phyloP scores from a whole-genome alignment of 257 asterid genomes.

The Capsicum baccatum region DNA sequence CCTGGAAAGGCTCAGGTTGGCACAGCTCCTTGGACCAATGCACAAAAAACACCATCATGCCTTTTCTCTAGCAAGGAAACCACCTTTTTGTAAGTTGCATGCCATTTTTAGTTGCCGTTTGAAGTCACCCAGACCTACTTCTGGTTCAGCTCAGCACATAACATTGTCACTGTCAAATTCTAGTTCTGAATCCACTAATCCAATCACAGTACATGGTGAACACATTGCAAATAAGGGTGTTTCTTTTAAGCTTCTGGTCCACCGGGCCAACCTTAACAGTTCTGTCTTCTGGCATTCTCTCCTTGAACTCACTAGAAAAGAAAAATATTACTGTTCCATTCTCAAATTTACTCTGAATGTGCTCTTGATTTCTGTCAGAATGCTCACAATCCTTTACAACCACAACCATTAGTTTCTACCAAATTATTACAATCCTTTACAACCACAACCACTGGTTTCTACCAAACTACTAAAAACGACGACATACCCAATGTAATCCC shows the following conservation, averaged over 20 bases:
- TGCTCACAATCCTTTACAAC: slow-evolving; percentile 17
- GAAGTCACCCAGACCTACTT: slow-evolving; percentile 11
- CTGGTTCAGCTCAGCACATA: neutral
- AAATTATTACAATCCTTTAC: slow-evolving; percentile 1
- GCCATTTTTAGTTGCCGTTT: slow-evolving; percentile 7
- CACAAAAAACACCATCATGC: neutral
- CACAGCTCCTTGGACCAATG: neutral
- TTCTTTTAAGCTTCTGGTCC: neutral
- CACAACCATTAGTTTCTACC: slow-evolving; percentile 18
- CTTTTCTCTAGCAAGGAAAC: slow-evolving; percentile 18
- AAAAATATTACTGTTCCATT: slow-evolving; percentile 12
- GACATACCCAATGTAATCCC: no score
- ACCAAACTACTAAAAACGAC: neutral
- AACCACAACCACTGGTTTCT: slow-evolving; percentile 6
- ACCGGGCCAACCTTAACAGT: neutral
- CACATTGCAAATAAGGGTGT: slow-evolving; percentile 4
- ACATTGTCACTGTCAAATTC: slow-evolving; percentile 9
- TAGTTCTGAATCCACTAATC: slow-evolving; percentile 23
- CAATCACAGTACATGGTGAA: neutral
- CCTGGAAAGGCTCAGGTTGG: neutral
- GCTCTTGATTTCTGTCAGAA: neutral
- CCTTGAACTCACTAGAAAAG: slow-evolving; percentile 3
- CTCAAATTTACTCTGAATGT: neutral
- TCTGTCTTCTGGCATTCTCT: slow-evolving; percentile 14
- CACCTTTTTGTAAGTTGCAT: neutral